These are phyloP conservation scores for Cyberlindnera xylosilytica DNA, from an alignment of 805 yeast species.

Conservation along the genomic window DNA sequence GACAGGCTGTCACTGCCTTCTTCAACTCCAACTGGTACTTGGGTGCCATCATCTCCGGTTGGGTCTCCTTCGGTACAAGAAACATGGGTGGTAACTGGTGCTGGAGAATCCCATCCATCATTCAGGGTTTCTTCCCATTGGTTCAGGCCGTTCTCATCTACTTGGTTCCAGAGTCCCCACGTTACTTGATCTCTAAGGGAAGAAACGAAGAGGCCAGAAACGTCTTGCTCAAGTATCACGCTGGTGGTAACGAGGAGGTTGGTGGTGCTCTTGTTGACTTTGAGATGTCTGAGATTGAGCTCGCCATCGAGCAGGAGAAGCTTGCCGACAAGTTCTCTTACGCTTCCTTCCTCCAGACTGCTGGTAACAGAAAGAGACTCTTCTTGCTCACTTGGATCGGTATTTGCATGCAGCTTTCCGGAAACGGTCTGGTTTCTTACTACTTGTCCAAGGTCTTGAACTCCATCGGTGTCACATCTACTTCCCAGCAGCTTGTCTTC, in stretches of 20 bases:
- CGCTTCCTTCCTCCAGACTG: conserved; percentile 36
- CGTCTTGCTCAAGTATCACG: conserved; percentile 39
- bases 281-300: conserved; percentile 40
- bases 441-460: conserved; percentile 47
- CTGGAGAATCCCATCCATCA: conserved; percentile 54
- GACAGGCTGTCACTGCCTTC: conserved; percentile 40
- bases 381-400: conserved; percentile 34
- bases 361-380: conserved; percentile 41
- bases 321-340: conserved; percentile 33
- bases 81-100: conserved; percentile 32
- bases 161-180: conserved; percentile 49
- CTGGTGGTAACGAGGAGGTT: conserved; percentile 29
- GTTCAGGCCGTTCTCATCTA: conserved; percentile 36
- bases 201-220: conserved; percentile 41
- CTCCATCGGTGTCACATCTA: conserved; percentile 51
- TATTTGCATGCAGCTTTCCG: conserved; percentile 39
- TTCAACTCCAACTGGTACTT: conserved; percentile 51
- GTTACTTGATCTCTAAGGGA: conserved; percentile 41
- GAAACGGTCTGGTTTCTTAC: conserved; percentile 51
- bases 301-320: conserved; percentile 41
- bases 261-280: conserved; percentile 33
- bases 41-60: conserved; percentile 52
- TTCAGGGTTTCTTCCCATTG: conserved; percentile 48
- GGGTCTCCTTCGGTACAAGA: conserved; percentile 48
- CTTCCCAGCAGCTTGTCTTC: conserved; percentile 42